A percentile compares a stretch with the other conserved stretches of the same genome.
Evolutionary conservation across 805 yeast species (phyloP).

Genomic region (Suhomyces xylopsoci): DNA sequence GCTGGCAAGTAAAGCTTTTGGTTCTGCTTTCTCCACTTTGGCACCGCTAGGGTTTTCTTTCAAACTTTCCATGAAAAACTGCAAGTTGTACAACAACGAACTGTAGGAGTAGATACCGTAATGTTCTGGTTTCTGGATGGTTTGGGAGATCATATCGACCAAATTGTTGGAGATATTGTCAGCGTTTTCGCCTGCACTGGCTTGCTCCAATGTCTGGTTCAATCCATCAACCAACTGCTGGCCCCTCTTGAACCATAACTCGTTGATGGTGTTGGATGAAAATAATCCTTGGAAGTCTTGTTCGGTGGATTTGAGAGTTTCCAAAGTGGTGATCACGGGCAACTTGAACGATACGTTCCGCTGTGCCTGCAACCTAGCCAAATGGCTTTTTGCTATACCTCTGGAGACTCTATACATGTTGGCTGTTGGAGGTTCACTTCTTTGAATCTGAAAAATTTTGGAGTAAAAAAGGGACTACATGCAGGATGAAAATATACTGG

Average conservation of each 20-base stretch:
- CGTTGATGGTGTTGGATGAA: conserved; percentile 28
- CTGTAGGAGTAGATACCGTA: conserved; percentile 44
- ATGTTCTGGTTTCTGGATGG: conserved; percentile 46
- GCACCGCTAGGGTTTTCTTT: conserved; percentile 21
- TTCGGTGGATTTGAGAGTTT: conserved; percentile 23
- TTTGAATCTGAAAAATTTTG: not conserved
- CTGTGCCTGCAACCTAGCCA: not conserved
- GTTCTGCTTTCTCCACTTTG: conserved; percentile 14
- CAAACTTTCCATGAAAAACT: conserved; percentile 47
- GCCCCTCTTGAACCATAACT: conserved; percentile 41
- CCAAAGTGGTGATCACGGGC: conserved; percentile 31
- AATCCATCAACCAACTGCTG: conserved; percentile 31
- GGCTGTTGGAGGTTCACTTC: not conserved
- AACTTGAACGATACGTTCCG: conserved; percentile 31
- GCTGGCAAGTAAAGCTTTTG: conserved; percentile 41
- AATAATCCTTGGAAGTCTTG: conserved; percentile 35
- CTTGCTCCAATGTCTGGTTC: conserved; percentile 28
- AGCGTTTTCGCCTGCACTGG: conserved; percentile 1
- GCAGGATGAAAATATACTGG: not conserved
- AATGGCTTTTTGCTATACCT: not conserved
- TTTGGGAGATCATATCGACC: conserved; percentile 32
- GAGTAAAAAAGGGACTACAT: not conserved
- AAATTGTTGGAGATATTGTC: conserved; percentile 12
- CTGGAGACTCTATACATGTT: conserved; percentile 10
- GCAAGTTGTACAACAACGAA: conserved; percentile 46